phyloP scores from a whole-genome alignment of 2,329 filamentous ascomycete genomes.

The Bertia moriformis region DNA sequence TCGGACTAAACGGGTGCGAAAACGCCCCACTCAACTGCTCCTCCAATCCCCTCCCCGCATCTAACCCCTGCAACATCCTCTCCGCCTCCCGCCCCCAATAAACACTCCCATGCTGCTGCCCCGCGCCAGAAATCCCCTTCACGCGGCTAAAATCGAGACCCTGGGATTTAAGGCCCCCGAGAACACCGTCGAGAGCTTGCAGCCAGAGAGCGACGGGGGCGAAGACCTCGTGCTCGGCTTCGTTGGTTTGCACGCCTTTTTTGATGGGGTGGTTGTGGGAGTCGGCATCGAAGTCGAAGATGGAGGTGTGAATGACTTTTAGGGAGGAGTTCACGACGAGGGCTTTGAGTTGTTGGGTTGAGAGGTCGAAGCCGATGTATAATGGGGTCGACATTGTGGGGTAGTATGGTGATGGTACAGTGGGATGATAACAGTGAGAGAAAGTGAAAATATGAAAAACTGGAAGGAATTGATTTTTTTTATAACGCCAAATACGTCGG shows the following conservation, averaged over 20 bases:
- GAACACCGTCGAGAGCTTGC: slow-evolving; percentile 76
- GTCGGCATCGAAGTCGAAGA: slow-evolving; percentile 89
- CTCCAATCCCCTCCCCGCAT: slow-evolving; percentile 45
- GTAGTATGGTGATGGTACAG: neutral
- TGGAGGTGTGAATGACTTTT: slow-evolving; percentile 68
- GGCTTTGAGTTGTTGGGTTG: slow-evolving; percentile 91
- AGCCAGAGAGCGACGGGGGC: slow-evolving; percentile 90
- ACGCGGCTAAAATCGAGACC: slow-evolving; percentile 62
- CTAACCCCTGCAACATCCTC: slow-evolving; percentile 41
- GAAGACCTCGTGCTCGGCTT: slow-evolving; percentile 73
- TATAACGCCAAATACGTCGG: too few relatives aligned
- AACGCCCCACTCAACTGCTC: slow-evolving; percentile 63
- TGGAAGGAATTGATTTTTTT: neutral
- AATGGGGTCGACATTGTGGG: slow-evolving; percentile 31
- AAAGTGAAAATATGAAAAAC: neutral
- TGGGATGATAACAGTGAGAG: neutral
- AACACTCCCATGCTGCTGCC: slow-evolving; percentile 95
- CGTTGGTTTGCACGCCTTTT: slow-evolving; percentile 78
- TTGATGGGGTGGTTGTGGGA: slow-evolving; percentile 59
- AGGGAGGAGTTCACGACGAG: slow-evolving; percentile 75
- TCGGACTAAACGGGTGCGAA: slow-evolving; percentile 76
- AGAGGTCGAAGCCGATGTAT: slow-evolving; percentile 89
- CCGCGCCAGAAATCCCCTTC: slow-evolving; percentile 73
- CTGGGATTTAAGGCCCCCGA: slow-evolving; percentile 54
- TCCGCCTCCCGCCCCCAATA: slow-evolving; percentile 72